These are phyloP conservation scores for Ambrosia artemisiifolia DNA, from an alignment of 129 eudicot species.

Conservation along the genomic window DNA sequence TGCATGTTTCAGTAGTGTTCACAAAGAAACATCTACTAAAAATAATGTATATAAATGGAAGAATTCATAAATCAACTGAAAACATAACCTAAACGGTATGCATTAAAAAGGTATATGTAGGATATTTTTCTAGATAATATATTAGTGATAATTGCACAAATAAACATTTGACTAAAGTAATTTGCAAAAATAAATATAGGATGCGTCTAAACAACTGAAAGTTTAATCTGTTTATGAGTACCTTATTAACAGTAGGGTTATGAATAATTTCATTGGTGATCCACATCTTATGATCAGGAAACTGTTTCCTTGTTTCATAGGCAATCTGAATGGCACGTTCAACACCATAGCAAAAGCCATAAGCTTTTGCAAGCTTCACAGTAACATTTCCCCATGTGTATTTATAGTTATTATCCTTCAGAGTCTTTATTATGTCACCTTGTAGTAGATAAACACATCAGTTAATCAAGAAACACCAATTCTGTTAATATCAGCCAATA, in stretches of 20 bases:
- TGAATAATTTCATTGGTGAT: conserved; percentile 87
- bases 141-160: too few relatives aligned
- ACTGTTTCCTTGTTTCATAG: conserved; percentile 41
- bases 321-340: conserved; percentile 28
- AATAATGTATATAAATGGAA: too few relatives aligned
- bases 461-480: background rate
- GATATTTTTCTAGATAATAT: background rate
- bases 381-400: conserved; percentile 7
- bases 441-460: conserved; percentile 13
- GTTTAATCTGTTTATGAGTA: too few relatives aligned
- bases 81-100: background rate
- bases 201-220: too few relatives aligned
- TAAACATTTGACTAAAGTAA: too few relatives aligned
- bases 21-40: too few relatives aligned
- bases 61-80: background rate
- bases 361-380: background rate
- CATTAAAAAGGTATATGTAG: background rate
- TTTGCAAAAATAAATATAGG: too few relatives aligned
- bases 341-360: background rate
- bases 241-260: conserved; percentile 93
- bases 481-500: background rate
- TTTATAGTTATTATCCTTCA: conserved; percentile 73
- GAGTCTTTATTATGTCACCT: conserved; percentile 74
- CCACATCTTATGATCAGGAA: conserved; percentile 77
- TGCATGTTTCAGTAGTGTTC: too few relatives aligned